A percentile compares a stretch with the other conserved stretches of the same genome.
Evolutionary conservation across 805 yeast genomes (phyloP).

Genomic region (Torulaspora delbrueckii): DNA sequence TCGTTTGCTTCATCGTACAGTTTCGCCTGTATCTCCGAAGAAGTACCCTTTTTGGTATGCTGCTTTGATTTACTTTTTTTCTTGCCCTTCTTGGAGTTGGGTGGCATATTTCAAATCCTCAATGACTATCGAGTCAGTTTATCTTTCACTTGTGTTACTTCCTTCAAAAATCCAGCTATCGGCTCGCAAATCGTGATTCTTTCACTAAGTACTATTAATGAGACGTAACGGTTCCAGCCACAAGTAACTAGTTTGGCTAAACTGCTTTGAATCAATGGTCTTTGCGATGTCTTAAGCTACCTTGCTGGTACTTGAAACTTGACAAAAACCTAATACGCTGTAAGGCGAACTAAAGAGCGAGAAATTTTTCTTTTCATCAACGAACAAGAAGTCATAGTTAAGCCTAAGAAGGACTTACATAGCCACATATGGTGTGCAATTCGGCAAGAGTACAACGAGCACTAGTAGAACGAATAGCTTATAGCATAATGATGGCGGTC

Average conservation of each 20-base stretch:
- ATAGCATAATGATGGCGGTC: too few species aligned
- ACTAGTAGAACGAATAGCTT: too few species aligned
- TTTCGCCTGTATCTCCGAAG: conserved; percentile 37
- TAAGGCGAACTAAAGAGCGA: conserved; percentile 8
- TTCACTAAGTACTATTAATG: background rate
- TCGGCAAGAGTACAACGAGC: too few species aligned
- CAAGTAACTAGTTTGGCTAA: background rate
- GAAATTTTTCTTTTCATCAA: conserved; percentile 9
- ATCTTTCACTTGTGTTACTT: background rate
- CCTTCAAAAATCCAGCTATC: background rate
- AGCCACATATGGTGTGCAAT: background rate
- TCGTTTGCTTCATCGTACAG: conserved; percentile 54
- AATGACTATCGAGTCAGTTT: background rate
- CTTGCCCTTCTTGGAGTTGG: conserved; percentile 27
- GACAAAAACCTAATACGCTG: conserved; percentile 3
- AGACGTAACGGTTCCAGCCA: background rate
- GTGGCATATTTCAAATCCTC: conserved; percentile 19
- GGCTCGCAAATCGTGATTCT: background rate
- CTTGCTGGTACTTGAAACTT: background rate
- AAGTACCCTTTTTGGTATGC: conserved; percentile 12
- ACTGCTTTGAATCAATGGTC: background rate
- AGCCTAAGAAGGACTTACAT: background rate
- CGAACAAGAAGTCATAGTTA: background rate
- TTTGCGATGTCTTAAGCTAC: background rate
- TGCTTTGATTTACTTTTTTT: conserved; percentile 27